Conservation (phyloP, 2,329 filamentous ascomycete species). For the Colletotrichum lupini region DNA sequence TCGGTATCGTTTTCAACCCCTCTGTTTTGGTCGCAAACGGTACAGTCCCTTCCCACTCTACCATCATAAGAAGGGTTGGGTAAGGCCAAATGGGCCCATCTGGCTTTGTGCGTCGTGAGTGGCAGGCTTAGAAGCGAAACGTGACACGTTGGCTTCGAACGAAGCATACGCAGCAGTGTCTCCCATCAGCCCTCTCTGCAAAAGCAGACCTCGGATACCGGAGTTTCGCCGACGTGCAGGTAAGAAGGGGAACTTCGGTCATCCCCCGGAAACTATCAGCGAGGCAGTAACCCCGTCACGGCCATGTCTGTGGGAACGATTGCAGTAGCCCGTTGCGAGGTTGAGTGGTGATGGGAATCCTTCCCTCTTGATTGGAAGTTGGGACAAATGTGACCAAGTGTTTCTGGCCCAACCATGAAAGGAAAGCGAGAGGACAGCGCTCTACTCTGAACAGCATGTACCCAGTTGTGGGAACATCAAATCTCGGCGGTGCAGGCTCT, state of each 20-base stretch:
- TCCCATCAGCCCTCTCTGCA: background rate
- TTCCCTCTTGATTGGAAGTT: background rate
- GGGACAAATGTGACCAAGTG: background rate
- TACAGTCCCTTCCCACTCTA: background rate
- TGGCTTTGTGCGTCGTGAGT: conserved; percentile 10
- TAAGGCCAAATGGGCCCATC: conserved; percentile 15
- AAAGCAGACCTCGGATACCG: background rate
- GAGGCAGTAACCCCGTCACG: background rate
- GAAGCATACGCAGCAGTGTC: background rate
- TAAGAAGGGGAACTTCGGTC: background rate
- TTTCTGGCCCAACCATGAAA: background rate
- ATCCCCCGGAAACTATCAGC: background rate
- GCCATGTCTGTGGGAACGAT: background rate
- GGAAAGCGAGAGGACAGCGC: background rate
- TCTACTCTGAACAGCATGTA: background rate
- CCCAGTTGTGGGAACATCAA: conserved; percentile 8
- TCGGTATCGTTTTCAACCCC: background rate
- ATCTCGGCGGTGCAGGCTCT: background rate
- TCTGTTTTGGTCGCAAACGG: conserved; percentile 29
- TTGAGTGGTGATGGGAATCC: background rate
- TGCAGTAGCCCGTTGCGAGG: background rate
- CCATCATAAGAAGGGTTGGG: conserved; percentile 6
- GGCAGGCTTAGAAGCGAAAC: conserved; percentile 1
- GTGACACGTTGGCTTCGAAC: conserved; percentile 7
- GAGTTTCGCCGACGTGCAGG: background rate